phyloP scores from a whole-genome alignment of 1,284 basidiomycete genomes.

The Ustilago hordei region DNA sequence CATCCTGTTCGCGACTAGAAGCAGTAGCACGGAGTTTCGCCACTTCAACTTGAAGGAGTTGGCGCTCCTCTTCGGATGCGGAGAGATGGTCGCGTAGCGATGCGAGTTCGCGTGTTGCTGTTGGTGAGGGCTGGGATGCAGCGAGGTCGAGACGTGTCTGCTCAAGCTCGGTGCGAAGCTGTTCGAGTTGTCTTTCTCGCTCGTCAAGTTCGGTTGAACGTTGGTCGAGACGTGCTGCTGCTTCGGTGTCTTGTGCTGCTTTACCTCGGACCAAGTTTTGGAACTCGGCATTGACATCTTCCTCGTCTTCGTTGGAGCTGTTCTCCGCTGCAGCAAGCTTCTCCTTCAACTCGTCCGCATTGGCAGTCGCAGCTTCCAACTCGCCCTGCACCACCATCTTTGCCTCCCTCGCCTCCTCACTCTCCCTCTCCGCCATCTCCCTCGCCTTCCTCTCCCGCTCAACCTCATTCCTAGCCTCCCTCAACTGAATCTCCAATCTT shows the following conservation, averaged over 20 bases:
- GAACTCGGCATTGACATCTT: conserved; percentile 41
- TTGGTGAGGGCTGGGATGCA: conserved; percentile 4
- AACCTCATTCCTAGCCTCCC: conserved; percentile 8
- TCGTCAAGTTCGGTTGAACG: conserved; percentile 31
- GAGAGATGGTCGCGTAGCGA: conserved; percentile 30
- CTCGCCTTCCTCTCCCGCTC: conserved; percentile 13
- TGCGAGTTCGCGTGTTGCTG: conserved; percentile 14
- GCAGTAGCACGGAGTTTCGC: conserved; percentile 31
- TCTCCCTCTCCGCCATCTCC: conserved; percentile 1
- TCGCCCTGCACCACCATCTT: conserved; percentile 19
- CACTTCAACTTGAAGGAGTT: conserved; percentile 22
- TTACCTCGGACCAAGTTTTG: conserved; percentile 33
- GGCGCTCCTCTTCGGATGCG: conserved; percentile 34
- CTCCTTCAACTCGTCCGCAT: conserved; percentile 20
- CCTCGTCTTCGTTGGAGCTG: conserved; percentile 11
- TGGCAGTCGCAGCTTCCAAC: conserved; percentile 11
- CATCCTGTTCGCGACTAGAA: conserved; percentile 16
- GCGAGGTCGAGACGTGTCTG: not conserved
- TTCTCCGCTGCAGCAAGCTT: conserved; percentile 9
- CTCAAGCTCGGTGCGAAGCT: conserved; percentile 18
- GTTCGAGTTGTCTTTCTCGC: conserved; percentile 16
- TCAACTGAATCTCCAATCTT: conserved; percentile 27
- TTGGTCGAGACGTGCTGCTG: conserved; percentile 13
- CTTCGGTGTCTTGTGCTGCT: not conserved
- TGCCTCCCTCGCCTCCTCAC: conserved; percentile 4